A percentile compares a stretch with the other conserved stretches of the same genome.
Conservation (phyloP, 2,329 filamentous ascomycete genomes). For the Graphilbum sp. region DNA sequence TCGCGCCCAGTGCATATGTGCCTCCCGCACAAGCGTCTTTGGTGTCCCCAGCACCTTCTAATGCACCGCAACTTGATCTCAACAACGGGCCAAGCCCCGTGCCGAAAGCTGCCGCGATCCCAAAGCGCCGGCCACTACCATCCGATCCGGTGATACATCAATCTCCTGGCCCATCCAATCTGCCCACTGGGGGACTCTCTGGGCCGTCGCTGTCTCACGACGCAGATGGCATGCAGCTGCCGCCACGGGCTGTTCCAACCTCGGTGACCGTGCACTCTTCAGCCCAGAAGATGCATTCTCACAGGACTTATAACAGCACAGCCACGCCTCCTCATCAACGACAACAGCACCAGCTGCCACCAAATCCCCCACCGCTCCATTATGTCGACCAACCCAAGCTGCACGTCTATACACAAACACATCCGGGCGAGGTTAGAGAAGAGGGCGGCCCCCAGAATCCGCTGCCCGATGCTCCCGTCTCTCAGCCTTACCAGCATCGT, state of each 20-base stretch:
- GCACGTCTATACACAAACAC: neutral
- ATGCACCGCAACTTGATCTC: constrained; percentile 7
- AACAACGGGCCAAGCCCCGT: neutral
- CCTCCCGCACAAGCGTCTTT: too few relatives aligned
- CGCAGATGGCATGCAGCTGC: constrained; percentile 9
- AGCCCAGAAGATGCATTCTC: neutral
- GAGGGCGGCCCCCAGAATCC: neutral
- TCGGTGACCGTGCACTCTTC: constrained; percentile 1
- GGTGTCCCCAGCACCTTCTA: constrained; percentile 15
- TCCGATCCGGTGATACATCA: constrained; percentile 54
- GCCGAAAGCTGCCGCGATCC: constrained; percentile 11
- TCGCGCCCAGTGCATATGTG: constrained; percentile 24
- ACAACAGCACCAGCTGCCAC: neutral
- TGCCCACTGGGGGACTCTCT: neutral
- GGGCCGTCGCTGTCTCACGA: neutral
- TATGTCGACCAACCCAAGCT: constrained; percentile 12
- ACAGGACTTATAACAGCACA: neutral
- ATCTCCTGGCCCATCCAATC: constrained; percentile 10
- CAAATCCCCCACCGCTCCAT: constrained; percentile 25
- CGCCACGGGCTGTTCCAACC: constrained; percentile 23
- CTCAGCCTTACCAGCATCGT: constrained; percentile 1
- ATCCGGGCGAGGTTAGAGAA: neutral
- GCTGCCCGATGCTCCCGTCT: neutral
- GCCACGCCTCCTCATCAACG: neutral
- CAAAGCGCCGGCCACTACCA: constrained; percentile 74